Percentiles rank a stretch among this genome's conserved stretches.
Evolutionary conservation across 768 basidiomycete genomes (phyloP).

Genomic region (Collybiopsis luxurians): DNA sequence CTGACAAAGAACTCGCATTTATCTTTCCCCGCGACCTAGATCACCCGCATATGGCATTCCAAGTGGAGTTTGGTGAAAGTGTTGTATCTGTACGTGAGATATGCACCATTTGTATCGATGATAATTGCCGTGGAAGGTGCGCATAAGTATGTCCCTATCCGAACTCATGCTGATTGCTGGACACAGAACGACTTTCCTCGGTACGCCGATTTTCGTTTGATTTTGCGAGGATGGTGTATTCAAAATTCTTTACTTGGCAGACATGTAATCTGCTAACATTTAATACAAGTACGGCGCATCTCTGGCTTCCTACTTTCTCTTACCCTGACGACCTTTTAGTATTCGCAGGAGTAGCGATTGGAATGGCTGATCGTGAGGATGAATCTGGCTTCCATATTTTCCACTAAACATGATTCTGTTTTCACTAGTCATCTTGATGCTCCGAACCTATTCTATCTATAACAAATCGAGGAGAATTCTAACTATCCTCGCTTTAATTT

Average conservation of each 20-base stretch:
- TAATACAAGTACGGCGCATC: background rate
- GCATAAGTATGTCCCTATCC: too few species aligned
- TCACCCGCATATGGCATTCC: background rate
- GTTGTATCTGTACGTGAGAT: background rate
- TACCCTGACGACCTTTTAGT: background rate
- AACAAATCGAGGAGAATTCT: background rate
- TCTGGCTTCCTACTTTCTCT: too few species aligned
- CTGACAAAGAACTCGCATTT: background rate
- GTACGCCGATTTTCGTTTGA: background rate
- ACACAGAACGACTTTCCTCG: background rate
- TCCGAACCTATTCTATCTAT: conserved; percentile 1
- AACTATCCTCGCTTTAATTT: background rate
- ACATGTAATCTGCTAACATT: background rate
- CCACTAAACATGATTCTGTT: background rate
- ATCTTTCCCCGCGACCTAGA: background rate
- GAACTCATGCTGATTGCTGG: too few species aligned
- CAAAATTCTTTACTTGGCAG: background rate
- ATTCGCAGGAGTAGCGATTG: background rate
- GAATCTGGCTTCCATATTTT: background rate
- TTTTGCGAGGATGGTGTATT: too few species aligned
- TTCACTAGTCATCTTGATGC: background rate
- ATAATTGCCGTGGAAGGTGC: background rate
- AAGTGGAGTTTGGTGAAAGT: background rate
- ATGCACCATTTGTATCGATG: background rate
- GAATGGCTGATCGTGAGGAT: background rate